Base-by-base conservation (phyloP, 2,329 filamentous ascomycete genomes). In the Incumbomyces lentus region DNA sequence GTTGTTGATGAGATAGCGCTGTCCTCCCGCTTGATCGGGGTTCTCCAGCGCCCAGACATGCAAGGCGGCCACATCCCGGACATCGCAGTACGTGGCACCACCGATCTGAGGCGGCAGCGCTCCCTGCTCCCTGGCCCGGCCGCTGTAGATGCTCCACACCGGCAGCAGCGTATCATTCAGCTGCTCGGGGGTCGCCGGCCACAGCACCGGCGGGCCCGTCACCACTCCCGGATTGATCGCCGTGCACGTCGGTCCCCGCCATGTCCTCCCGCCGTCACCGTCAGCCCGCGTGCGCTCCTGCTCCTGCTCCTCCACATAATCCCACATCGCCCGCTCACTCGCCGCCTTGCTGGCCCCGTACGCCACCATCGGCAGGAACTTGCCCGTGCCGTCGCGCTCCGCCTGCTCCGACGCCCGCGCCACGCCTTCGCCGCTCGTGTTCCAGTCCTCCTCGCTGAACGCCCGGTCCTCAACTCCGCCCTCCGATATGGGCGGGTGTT, bases 381-480 rank as follows among this genome's bases (percentile, higher is more conserved):
- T 46, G 19, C 42, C 42, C 11, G 4, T 35, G 5, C 33, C 33
- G 5, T 5, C 33, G 4, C 12, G 33, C 33, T 35, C 13, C 6
- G 16, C 33, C 12, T n/a, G 41, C 34, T 33, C 40, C 22, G 18
- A 22, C 16, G 49, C 45, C n/a, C 60, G 55, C 1, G 62, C 59
- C 0, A 57, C 44, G 0, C 52, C 54, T 29, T 66, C 68, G 1
- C 62, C 65, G 2, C 60, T 63, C 2, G 61, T 60, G 12, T 60
- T 60, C 61, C 65, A 67, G 1, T 68, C 67, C 3, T 41, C 34
- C 18, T 62, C 51, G 13, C 64, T 49, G 6, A 57, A 59, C 2
- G 35, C 44, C 7, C 36, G 17, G 31, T 48, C 44, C 33, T 45
- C 42, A 3, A 6, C 16, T 3, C 42, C 42, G 22, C 42, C 42